A percentile compares a stretch with the other conserved stretches of the same genome.
Evolutionary conservation across 441 rosid species (phyloP).

Genomic region (Jatropha podagrica): DNA sequence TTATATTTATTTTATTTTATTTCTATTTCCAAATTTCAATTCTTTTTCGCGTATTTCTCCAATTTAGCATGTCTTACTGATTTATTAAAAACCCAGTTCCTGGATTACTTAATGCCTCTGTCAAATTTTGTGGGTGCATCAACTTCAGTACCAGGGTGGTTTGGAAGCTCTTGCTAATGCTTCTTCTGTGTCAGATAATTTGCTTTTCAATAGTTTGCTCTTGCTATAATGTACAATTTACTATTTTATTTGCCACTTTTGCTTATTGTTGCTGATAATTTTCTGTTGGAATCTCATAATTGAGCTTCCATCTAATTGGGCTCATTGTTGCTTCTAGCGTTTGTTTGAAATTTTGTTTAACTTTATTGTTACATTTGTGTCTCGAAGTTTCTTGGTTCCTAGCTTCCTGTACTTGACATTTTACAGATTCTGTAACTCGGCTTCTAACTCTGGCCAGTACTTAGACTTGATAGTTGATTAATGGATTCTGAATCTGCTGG

Average conservation of each 20-base stretch:
- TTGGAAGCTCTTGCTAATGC: not conserved
- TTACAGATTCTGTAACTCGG: not conserved
- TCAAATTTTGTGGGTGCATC: not conserved
- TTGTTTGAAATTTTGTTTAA: not conserved
- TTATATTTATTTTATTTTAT: not conserved
- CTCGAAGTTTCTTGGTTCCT: not conserved
- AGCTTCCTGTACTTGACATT: not conserved
- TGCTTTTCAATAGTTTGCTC: not conserved
- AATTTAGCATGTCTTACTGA: not conserved
- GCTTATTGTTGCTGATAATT: not conserved
- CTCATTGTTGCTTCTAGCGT: not conserved
- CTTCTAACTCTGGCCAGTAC: not conserved
- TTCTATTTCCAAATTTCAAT: not conserved
- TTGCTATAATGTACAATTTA: not conserved
- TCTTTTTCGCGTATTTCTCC: not conserved
- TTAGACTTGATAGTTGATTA: not conserved
- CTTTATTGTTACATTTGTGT: not conserved
- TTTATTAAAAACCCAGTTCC: not conserved
- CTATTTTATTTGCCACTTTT: not conserved
- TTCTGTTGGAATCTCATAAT: not conserved
- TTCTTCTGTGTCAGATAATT: not conserved
- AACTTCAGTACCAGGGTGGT: not conserved
- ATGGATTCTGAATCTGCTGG: conserved; percentile 53
- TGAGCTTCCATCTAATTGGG: not conserved
- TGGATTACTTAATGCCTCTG: not conserved